Percentiles rank a stretch among this genome's conserved stretches.
phyloP scores from a whole-genome alignment of 1,284 basidiomycete genomes.

The Rhizoctonia solani region DNA sequence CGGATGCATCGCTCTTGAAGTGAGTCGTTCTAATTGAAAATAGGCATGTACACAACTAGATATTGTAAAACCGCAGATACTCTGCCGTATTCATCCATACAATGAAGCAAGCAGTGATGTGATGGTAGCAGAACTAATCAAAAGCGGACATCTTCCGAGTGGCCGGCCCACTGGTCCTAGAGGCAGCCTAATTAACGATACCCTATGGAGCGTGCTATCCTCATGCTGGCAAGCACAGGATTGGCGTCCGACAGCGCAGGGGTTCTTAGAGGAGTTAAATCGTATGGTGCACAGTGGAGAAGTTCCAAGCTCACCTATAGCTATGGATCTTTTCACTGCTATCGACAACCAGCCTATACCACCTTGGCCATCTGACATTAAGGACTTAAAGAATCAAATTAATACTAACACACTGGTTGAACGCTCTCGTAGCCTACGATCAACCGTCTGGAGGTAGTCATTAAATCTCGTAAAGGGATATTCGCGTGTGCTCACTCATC shows the following conservation, averaged over 20 bases:
- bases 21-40: background rate
- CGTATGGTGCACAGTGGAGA: constrained; percentile 12
- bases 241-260: background rate
- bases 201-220: background rate
- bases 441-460: constrained; percentile 10
- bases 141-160: constrained; percentile 15
- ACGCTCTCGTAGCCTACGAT: background rate
- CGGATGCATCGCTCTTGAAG: constrained; percentile 25
- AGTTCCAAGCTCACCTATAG: background rate
- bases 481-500: background rate
- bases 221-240: constrained; percentile 9
- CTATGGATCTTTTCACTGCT: background rate
- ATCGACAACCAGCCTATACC: background rate
- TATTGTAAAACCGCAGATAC: too few relatives aligned
- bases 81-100: constrained; percentile 28
- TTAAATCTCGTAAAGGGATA: background rate
- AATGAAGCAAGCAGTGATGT: background rate
- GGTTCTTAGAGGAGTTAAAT: background rate
- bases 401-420: background rate
- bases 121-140: constrained; percentile 14
- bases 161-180: constrained; percentile 8
- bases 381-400: background rate
- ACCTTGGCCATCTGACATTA: background rate
- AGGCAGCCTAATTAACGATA: constrained; percentile 41
- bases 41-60: background rate